phyloP scores from a whole-genome alignment of 1,139 yeast genomes.

The Blastobotrys petasosporus region DNA sequence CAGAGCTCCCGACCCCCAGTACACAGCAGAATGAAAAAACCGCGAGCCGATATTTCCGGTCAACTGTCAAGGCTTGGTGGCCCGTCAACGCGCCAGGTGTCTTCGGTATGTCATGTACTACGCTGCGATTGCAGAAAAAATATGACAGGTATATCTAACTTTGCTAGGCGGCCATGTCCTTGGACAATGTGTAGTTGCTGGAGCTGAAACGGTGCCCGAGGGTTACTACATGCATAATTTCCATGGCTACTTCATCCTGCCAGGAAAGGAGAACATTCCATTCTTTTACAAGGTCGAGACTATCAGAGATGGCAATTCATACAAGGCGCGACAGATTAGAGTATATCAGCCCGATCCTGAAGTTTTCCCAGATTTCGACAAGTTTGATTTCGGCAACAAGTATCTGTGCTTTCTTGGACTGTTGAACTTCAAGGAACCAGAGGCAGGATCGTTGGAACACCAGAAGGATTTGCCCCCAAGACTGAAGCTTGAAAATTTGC shows the following conservation, averaged over 20 bases:
- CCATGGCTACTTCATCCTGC: slow-evolving; percentile 32
- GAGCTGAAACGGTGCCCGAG: slow-evolving; percentile 24
- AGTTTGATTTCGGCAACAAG: slow-evolving; percentile 20
- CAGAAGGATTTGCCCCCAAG: slow-evolving; percentile 22
- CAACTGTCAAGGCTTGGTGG: slow-evolving; percentile 23
- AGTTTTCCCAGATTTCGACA: slow-evolving; percentile 12
- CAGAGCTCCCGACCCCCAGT: slow-evolving; percentile 18
- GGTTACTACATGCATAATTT: slow-evolving; percentile 20
- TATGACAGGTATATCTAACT: slow-evolving; percentile 3
- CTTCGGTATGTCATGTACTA: slow-evolving; percentile 22
- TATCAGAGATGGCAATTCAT: slow-evolving; percentile 28
- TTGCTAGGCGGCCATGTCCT: slow-evolving; percentile 30
- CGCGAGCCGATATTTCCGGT: slow-evolving; percentile 21
- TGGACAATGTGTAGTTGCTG: slow-evolving; percentile 29
- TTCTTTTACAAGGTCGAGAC: slow-evolving; percentile 29
- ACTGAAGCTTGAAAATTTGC: slow-evolving; percentile 14
- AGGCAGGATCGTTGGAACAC: slow-evolving; percentile 20
- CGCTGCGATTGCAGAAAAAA: not conserved
- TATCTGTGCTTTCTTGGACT: slow-evolving; percentile 26
- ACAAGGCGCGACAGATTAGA: slow-evolving; percentile 26
- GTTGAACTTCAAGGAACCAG: slow-evolving; percentile 28
- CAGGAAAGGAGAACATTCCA: slow-evolving; percentile 29
- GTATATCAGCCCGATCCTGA: slow-evolving; percentile 27
- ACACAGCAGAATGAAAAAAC: slow-evolving; percentile 8
- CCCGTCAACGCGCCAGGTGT: slow-evolving; percentile 29